Evolutionary conservation across 192 early-diverging fungal species (phyloP).

Genomic region (Coemansia erecta): DNA sequence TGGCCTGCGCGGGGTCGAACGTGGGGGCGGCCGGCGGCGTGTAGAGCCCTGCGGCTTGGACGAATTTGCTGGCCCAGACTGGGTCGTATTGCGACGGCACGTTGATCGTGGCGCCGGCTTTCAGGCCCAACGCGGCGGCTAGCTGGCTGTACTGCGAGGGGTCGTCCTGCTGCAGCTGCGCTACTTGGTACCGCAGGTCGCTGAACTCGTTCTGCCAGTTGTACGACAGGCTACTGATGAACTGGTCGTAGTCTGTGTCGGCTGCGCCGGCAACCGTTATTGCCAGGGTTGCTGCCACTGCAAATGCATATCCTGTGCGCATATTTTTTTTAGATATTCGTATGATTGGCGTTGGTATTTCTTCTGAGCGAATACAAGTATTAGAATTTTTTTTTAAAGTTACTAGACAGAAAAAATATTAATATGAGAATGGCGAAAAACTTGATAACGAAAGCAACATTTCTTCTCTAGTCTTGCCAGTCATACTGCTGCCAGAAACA

Average conservation of each 20-base stretch:
- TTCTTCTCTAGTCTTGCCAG: not conserved
- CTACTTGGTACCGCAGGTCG: slow-evolving; percentile 46
- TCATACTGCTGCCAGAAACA: not conserved
- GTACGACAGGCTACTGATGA: slow-evolving; percentile 47
- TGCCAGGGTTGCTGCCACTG: not conserved
- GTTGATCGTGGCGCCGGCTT: slow-evolving; percentile 22
- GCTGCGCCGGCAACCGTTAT: not conserved
- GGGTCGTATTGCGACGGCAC: slow-evolving; percentile 36
- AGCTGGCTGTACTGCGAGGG: slow-evolving; percentile 33
- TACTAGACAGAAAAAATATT: too few relatives aligned
- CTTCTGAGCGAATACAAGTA: too few relatives aligned
- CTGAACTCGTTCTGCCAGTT: slow-evolving; percentile 53
- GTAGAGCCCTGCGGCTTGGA: slow-evolving; percentile 35
- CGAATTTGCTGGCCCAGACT: slow-evolving; percentile 44
- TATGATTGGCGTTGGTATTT: slow-evolving; percentile 4
- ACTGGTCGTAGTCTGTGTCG: slow-evolving; percentile 21
- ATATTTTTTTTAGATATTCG: slow-evolving; percentile 4
- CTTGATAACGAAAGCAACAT: not conserved
- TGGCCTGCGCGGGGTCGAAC: slow-evolving; percentile 9
- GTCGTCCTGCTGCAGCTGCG: slow-evolving; percentile 35
- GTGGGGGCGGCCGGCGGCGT: slow-evolving; percentile 22
- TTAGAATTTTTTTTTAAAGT: too few relatives aligned
- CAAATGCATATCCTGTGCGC: not conserved
- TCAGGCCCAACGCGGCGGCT: slow-evolving; percentile 30
- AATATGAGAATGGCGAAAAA: not conserved